Conservation (phyloP, 2,329 filamentous ascomycete genomes). For the Fusarium temperatum region DNA sequence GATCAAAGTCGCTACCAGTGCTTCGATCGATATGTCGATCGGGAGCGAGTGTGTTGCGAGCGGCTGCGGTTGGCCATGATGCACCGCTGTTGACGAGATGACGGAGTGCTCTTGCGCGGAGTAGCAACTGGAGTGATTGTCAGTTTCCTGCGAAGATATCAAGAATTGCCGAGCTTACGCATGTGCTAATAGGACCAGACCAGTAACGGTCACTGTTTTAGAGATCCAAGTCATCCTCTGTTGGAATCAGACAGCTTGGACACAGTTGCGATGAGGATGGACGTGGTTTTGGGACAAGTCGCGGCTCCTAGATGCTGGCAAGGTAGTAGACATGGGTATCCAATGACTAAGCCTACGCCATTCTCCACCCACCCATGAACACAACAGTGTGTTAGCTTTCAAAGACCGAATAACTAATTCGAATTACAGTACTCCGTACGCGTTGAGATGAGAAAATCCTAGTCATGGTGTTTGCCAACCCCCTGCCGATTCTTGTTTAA, state of each 20-base stretch:
- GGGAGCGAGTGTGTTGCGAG: constrained; percentile 67
- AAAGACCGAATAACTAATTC: background rate
- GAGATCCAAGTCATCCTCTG: constrained; percentile 75
- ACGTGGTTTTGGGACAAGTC: constrained; percentile 35
- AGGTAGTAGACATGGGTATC: constrained; percentile 15
- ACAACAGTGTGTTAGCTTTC: background rate
- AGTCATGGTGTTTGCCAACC: background rate
- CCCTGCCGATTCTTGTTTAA: background rate
- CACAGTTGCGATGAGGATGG: background rate
- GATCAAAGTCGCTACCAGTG: constrained; percentile 80
- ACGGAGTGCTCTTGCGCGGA: constrained; percentile 92
- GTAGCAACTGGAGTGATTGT: constrained; percentile 75
- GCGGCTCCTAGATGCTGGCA: constrained; percentile 19
- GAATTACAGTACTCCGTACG: background rate
- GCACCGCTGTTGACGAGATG: constrained; percentile 67
- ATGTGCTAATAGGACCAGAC: constrained; percentile 82
- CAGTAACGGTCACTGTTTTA: constrained; percentile 75
- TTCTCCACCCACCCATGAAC: background rate
- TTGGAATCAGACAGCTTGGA: constrained; percentile 3
- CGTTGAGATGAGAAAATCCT: background rate
- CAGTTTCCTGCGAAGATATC: constrained; percentile 5
- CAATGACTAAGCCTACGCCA: constrained; percentile 34
- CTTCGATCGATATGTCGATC: constrained; percentile 87
- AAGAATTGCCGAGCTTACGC: constrained; percentile 68
- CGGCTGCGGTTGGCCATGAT: constrained; percentile 54